Conservation (phyloP, 345 rosid genomes). For the Pistacia atlantica region DNA sequence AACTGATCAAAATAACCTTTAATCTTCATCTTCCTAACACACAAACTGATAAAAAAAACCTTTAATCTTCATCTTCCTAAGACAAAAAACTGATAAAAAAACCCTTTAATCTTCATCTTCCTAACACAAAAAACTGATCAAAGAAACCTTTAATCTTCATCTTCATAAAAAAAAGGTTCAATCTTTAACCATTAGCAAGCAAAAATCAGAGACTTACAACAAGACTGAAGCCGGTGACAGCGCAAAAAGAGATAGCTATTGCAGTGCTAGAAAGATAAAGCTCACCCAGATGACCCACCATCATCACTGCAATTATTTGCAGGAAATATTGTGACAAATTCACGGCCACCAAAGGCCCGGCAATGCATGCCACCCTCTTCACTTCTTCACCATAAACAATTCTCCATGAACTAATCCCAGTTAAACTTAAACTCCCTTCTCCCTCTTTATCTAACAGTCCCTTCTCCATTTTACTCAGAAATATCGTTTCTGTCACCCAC, state of each 20-base stretch:
- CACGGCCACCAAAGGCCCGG: conserved; percentile 49
- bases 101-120: too few relatives aligned
- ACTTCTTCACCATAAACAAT: conserved; percentile 25
- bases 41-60: too few relatives aligned
- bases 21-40: too few relatives aligned
- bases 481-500: background rate
- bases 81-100: too few relatives aligned
- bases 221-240: conserved; percentile 46
- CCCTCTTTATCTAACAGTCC: conserved; percentile 28
- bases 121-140: too few relatives aligned
- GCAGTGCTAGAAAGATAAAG: conserved; percentile 49
- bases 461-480: conserved; percentile 22
- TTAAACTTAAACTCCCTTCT: background rate
- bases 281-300: conserved; percentile 52
- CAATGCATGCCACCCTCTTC: conserved; percentile 29
- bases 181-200: background rate
- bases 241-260: conserved; percentile 40
- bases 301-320: conserved; percentile 41
- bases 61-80: too few relatives aligned
- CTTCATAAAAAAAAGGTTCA: too few relatives aligned
- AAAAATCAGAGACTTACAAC: conserved; percentile 22
- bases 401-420: too few relatives aligned
- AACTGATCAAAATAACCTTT: too few relatives aligned
- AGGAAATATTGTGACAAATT: conserved; percentile 34
- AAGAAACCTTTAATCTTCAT: too few relatives aligned